Evolutionary conservation across 306 rosid genomes (phyloP), one percentile per base, ranked within the genome.

Genomic region (Elaeagnus macrophylla): DNA sequence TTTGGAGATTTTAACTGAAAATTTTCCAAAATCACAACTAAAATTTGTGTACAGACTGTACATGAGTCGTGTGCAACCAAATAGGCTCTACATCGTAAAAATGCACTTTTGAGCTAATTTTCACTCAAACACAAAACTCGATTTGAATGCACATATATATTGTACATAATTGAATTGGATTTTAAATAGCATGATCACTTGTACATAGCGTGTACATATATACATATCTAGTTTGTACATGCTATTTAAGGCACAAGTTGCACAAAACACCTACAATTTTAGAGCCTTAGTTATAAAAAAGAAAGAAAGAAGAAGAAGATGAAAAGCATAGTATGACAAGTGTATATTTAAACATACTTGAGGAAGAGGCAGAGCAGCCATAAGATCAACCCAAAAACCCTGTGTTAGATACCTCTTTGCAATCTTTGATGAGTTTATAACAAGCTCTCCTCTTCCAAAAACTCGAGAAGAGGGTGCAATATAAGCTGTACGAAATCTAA

Each of bases 361-460:
- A 48, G 84, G 86, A 65, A 83, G 76, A 15, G 91, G 91, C 39
- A 54, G 69, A 3, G 91, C 78, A 12, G 86, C 84, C 37, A 71
- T 42, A 10, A 80, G 64, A 54, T 83, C 79, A 62, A 75, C 46
- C 86, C 82, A 83, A 53, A 83, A 80, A 55, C 77, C 73, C 57
- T n/a, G 59, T 4, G 8, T 56, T 37, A 75, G 51, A 51, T 83
- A 83, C n/a, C 71, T 77, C 4, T 83, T 66, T 14, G 86, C 73
- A 56, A 83, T 77, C 75, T 75, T 77, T 12, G 80, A 75, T 14
- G 80, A 71, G 54, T 77, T 78, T 17, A 77, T 11, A 7, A 81
- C 54, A 17, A 81, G 83, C 75, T 81, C 87, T 62, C 87, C 83
- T 74, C 87, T 71, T 36, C 87, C 87, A 66, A 67, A 77, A 54